A percentile compares a stretch with the other conserved stretches of the same genome.
Evolutionary conservation across 139 green algal genomes (phyloP).

Genomic region (Chlorella sp.): DNA sequence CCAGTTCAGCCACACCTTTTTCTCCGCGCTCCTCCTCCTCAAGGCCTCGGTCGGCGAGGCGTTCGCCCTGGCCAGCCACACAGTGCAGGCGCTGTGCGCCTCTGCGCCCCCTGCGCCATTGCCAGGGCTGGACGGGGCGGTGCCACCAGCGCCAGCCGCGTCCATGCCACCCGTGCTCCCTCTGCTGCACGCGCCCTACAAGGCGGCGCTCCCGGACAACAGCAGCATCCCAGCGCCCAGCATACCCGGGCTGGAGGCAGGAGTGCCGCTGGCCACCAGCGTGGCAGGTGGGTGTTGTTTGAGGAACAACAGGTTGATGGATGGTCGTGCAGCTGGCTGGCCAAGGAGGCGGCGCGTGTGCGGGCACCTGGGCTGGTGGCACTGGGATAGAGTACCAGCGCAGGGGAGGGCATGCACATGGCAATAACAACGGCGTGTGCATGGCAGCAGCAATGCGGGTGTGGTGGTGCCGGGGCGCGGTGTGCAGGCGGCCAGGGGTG

Average conservation of each 20-base stretch:
- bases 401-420: too few species aligned
- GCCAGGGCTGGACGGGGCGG: too few species aligned
- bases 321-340: too few species aligned
- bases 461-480: too few species aligned
- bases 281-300: conserved; percentile 27
- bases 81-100: conserved; percentile 26
- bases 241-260: conserved; percentile 21
- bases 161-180: conserved; percentile 35
- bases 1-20: conserved; percentile 63
- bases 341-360: too few species aligned
- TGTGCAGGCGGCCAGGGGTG: too few species aligned
- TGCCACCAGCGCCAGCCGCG: neutral
- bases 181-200: conserved; percentile 21
- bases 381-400: too few species aligned
- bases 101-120: too few species aligned
- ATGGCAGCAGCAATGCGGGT: too few species aligned
- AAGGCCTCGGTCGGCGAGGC: conserved; percentile 48
- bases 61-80: conserved; percentile 50
- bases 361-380: too few species aligned
- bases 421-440: too few species aligned
- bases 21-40: conserved; percentile 41
- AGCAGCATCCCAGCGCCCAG: conserved; percentile 35
- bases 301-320: too few species aligned
- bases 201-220: conserved; percentile 50
- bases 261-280: conserved; percentile 1